Conservation (phyloP, 1,139 yeast genomes). For the Sugiyamaella grinbergsii region DNA sequence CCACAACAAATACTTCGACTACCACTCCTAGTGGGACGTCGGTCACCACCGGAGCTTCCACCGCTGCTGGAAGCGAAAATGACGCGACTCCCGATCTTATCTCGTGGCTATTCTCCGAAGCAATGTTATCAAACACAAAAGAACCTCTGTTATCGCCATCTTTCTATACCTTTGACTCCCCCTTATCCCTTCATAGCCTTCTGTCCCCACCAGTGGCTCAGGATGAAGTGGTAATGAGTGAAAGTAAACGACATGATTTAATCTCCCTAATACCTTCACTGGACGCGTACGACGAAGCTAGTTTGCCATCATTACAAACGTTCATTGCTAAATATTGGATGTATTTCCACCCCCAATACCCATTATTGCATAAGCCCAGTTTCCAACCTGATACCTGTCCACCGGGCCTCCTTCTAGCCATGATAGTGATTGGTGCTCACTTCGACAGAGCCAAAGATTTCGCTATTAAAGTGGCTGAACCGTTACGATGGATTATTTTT, state of each 20-base stretch:
- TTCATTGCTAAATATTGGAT: conserved; percentile 51
- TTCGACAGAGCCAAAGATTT: conserved; percentile 43
- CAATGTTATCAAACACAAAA: conserved; percentile 38
- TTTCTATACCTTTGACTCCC: conserved; percentile 41
- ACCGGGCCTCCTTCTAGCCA: conserved; percentile 56
- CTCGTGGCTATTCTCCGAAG: conserved; percentile 45
- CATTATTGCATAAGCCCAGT: conserved; percentile 64
- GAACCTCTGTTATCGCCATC: conserved; percentile 39
- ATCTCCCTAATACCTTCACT: conserved; percentile 44
- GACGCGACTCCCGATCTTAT: conserved; percentile 34
- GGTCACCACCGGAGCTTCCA: not conserved
- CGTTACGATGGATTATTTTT: conserved; percentile 62
- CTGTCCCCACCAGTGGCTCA: conserved; percentile 43
- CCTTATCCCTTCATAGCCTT: conserved; percentile 43
- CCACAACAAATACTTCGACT: conserved; percentile 2
- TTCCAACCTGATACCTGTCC: conserved; percentile 57
- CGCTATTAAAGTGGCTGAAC: conserved; percentile 57
- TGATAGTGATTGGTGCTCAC: conserved; percentile 59
- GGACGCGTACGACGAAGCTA: conserved; percentile 40
- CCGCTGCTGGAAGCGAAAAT: conserved; percentile 7
- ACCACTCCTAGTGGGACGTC: conserved; percentile 3
- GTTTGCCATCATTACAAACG: conserved; percentile 32
- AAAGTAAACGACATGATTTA: conserved; percentile 40
- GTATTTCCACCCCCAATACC: conserved; percentile 62
- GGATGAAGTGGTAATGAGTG: conserved; percentile 34